Percentiles rank a stretch among this genome's conserved stretches.
phyloP scores from a whole-genome alignment of 2,329 filamentous ascomycete genomes.

The Alternaria ethzedia region DNA sequence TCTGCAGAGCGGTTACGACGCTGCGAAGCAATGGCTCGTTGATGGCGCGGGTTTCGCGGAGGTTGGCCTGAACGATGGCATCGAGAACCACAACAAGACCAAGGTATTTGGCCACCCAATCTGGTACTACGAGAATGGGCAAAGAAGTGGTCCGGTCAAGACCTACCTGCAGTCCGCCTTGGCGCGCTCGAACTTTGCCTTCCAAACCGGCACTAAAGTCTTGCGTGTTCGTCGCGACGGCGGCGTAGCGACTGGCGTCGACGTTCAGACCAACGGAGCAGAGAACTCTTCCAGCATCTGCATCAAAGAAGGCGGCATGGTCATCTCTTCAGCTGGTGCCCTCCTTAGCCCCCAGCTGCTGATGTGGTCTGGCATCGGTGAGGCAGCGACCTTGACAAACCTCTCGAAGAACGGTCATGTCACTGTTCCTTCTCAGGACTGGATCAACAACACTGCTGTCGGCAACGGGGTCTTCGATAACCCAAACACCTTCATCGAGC shows the following conservation, averaged over 20 bases:
- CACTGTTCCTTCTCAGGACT: constrained; percentile 45
- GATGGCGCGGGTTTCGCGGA: constrained; percentile 56
- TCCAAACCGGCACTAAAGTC: constrained; percentile 55
- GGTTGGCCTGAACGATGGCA: constrained; percentile 55
- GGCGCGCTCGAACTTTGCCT: constrained; percentile 36
- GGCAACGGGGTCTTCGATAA: constrained; percentile 63
- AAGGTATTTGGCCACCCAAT: constrained; percentile 58
- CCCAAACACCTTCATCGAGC: constrained; percentile 62
- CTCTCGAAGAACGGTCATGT: constrained; percentile 48
- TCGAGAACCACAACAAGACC: constrained; percentile 52
- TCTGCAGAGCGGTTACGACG: constrained; percentile 56
- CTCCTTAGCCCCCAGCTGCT: constrained; percentile 48
- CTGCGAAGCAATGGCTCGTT: constrained; percentile 59
- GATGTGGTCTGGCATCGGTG: constrained; percentile 50
- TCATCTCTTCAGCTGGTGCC: constrained; percentile 42
- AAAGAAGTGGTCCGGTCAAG: constrained; percentile 57
- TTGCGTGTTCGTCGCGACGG: constrained; percentile 52
- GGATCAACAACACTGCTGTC: constrained; percentile 59
- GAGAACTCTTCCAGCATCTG: constrained; percentile 39
- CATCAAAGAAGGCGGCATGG: constrained; percentile 33
- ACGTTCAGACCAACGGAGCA: constrained; percentile 44
- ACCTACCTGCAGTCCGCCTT: constrained; percentile 61
- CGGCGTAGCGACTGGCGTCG: constrained; percentile 53
- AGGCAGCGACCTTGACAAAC: constrained; percentile 26
- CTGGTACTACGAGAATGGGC: constrained; percentile 58